A percentile compares a stretch with the other conserved stretches of the same genome.
Evolutionary conservation across 371 early-diverging fungal genomes (phyloP).

Genomic region (Rhizomucor pusillus): DNA sequence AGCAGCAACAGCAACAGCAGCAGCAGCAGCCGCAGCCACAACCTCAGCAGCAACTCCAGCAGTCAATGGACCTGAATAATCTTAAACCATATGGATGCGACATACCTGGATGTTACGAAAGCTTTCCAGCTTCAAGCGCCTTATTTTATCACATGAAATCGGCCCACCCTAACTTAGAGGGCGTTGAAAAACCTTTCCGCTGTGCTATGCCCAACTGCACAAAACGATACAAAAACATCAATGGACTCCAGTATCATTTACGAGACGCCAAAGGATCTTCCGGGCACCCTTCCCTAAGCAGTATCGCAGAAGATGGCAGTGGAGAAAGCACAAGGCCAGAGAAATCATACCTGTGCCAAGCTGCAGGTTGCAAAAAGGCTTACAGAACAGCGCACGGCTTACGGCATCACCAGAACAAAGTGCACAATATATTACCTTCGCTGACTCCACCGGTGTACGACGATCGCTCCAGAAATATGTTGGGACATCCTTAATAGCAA

Average conservation of each 20-base stretch:
- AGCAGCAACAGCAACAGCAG: neutral
- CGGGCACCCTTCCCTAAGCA: slow-evolving; percentile 28
- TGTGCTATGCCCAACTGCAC: slow-evolving; percentile 83
- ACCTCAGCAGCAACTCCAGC: neutral
- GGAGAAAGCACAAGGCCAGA: slow-evolving; percentile 4
- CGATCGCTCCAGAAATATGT: too few relatives aligned
- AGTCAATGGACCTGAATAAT: slow-evolving; percentile 6
- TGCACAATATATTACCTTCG: slow-evolving; percentile 5
- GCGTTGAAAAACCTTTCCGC: slow-evolving; percentile 62
- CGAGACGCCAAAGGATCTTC: slow-evolving; percentile 72
- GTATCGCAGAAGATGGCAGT: neutral
- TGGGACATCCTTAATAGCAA: too few relatives aligned
- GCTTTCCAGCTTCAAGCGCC: slow-evolving; percentile 57
- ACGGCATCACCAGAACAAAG: slow-evolving; percentile 41
- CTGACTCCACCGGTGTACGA: too few relatives aligned
- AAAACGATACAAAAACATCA: slow-evolving; percentile 94
- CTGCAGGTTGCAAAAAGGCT: slow-evolving; percentile 46
- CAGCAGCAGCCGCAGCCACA: neutral
- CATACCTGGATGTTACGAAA: slow-evolving; percentile 54
- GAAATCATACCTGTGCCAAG: slow-evolving; percentile 37
- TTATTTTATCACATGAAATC: slow-evolving; percentile 70
- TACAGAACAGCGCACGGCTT: slow-evolving; percentile 43
- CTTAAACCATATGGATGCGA: slow-evolving; percentile 72
- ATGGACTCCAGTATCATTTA: slow-evolving; percentile 94
- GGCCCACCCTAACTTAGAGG: slow-evolving; percentile 49